phyloP scores from a whole-genome alignment of 1,284 basidiomycete species.

The Sporisorium scitamineum region DNA sequence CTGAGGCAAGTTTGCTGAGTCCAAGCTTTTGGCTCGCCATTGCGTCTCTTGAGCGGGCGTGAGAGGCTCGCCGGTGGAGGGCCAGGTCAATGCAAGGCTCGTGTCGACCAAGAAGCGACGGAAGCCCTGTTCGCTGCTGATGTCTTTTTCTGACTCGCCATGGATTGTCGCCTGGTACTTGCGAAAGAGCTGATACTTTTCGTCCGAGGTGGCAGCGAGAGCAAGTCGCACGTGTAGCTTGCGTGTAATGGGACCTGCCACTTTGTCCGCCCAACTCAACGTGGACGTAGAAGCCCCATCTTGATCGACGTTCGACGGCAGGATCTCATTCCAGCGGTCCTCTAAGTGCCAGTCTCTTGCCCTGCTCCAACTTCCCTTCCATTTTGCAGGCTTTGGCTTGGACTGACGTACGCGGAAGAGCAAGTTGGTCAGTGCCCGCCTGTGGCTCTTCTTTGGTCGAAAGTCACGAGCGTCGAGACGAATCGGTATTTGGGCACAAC shows the following conservation, averaged over 20 bases:
- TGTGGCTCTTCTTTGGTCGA: constrained; percentile 41
- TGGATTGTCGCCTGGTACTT: constrained; percentile 62
- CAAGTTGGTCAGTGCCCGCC: constrained; percentile 49
- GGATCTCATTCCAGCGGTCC: constrained; percentile 35
- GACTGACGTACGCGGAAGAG: constrained; percentile 39
- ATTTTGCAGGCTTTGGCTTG: constrained; percentile 45
- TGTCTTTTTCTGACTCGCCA: constrained; percentile 49
- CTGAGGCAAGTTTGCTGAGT: background rate
- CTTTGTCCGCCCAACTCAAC: constrained; percentile 28
- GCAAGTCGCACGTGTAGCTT: constrained; percentile 21
- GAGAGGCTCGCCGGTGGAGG: constrained; percentile 20
- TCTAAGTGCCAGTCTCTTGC: constrained; percentile 38
- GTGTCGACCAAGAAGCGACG: constrained; percentile 60
- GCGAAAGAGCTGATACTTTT: constrained; percentile 65
- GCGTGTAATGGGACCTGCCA: constrained; percentile 42
- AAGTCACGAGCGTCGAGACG: constrained; percentile 43
- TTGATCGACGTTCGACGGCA: background rate
- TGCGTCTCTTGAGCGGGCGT: constrained; percentile 6
- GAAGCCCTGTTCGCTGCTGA: constrained; percentile 54
- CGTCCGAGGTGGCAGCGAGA: constrained; percentile 46
- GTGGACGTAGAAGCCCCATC: background rate
- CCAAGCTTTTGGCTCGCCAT: constrained; percentile 24
- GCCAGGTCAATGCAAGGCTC: constrained; percentile 30
- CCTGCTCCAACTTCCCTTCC: constrained; percentile 57
- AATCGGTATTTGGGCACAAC: constrained; percentile 64